Percentiles rank a stretch among this genome's conserved stretches.
phyloP scores from a whole-genome alignment of 805 yeast species.

The Scheffersomyces spartinae region DNA sequence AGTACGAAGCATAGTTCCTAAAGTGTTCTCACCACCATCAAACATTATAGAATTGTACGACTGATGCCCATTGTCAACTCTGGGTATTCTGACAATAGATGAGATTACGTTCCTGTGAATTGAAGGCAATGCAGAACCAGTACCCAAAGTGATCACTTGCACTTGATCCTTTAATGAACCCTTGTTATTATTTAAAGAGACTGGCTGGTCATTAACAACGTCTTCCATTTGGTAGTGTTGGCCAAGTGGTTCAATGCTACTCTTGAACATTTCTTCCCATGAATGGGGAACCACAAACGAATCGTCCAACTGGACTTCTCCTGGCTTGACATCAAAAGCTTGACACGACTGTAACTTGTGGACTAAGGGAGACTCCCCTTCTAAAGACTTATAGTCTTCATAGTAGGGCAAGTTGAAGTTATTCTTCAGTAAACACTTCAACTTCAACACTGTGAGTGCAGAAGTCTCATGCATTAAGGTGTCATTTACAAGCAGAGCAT shows the following conservation, averaged over 20 bases:
- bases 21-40: constrained; percentile 94
- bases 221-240: constrained; percentile 7
- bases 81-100: constrained; percentile 65
- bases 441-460: constrained; percentile 40
- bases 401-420: constrained; percentile 30
- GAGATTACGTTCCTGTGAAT: constrained; percentile 77
- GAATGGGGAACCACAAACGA: constrained; percentile 5
- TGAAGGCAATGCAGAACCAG: constrained; percentile 88
- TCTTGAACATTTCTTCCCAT: neutral
- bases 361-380: constrained; percentile 1
- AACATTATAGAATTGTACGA: constrained; percentile 41
- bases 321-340: constrained; percentile 12
- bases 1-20: constrained; percentile 58
- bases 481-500: constrained; percentile 51
- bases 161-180: constrained; percentile 36
- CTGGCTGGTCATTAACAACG: constrained; percentile 9
- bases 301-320: constrained; percentile 12
- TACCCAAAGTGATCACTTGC: constrained; percentile 72
- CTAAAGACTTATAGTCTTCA: constrained; percentile 10
- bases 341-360: constrained; percentile 22
- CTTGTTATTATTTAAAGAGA: constrained; percentile 8
- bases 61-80: constrained; percentile 9
- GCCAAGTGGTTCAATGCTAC: constrained; percentile 10
- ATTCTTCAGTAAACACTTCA: constrained; percentile 39
- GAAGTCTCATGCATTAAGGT: constrained; percentile 46